Evolutionary conservation across 345 rosid species (phyloP).

Genomic region (Eucalyptus marginata): DNA sequence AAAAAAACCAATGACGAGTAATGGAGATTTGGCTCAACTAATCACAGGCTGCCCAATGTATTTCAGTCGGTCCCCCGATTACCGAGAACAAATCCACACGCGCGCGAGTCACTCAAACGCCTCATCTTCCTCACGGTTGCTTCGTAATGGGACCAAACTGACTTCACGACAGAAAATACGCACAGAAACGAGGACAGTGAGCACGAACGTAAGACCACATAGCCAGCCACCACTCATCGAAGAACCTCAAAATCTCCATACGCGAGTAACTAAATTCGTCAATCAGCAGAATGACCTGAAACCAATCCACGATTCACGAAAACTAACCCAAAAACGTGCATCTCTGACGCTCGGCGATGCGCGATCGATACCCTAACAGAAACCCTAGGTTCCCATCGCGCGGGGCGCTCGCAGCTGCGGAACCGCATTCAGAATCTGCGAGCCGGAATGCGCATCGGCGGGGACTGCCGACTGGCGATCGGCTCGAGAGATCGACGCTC

Average conservation of each 20-base stretch:
- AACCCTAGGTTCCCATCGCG: conserved; percentile 1
- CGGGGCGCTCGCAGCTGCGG: not conserved
- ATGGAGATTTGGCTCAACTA: not conserved
- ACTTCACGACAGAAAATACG: not conserved
- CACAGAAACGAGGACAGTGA: not conserved
- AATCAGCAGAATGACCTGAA: not conserved
- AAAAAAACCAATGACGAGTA: not conserved
- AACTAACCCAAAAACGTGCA: conserved; percentile 12
- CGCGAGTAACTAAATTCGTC: not conserved
- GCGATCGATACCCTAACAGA: not conserved
- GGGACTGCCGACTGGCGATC: not conserved
- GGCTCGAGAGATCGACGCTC: not conserved
- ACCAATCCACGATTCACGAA: not conserved
- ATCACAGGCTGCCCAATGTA: not conserved
- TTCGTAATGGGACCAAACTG: not conserved
- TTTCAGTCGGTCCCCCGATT: not conserved
- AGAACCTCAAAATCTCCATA: not conserved
- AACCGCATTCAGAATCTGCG: not conserved
- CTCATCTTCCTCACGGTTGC: not conserved
- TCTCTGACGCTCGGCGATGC: conserved; percentile 18
- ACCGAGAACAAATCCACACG: not conserved
- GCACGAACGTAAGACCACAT: not conserved
- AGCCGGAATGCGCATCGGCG: not conserved
- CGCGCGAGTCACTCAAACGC: not conserved
- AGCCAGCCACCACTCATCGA: not conserved